These are phyloP conservation scores for Nemania abortiva DNA, from an alignment of 2,329 filamentous ascomycete species.

Conservation along the genomic window DNA sequence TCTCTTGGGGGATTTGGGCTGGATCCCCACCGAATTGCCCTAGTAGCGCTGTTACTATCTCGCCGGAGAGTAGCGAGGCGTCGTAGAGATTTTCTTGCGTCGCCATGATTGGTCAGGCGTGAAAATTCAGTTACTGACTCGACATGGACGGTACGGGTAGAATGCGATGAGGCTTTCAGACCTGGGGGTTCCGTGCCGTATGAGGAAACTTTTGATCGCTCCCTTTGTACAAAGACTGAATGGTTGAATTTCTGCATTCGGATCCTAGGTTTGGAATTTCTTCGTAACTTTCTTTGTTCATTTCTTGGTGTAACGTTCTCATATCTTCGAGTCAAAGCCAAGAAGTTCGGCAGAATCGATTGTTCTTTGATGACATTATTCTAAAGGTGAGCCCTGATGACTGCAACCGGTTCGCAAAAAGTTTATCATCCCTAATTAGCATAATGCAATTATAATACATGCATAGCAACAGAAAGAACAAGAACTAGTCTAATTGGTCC, in stretches of 20 bases:
- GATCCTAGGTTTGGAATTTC: neutral
- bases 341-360: neutral
- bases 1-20: neutral
- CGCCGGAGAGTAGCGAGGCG: neutral
- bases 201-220: slow-evolving; percentile 23
- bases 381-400: neutral
- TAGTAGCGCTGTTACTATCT: neutral
- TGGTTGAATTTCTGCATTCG: slow-evolving; percentile 26
- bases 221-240: slow-evolving; percentile 25
- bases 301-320: neutral
- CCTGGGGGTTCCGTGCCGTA: neutral
- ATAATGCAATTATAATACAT: no score
- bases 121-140: neutral
- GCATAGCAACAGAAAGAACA: no score
- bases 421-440: no score
- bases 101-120: slow-evolving; percentile 21
- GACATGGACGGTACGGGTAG: neutral
- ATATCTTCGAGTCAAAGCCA: neutral
- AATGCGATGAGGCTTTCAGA: neutral
- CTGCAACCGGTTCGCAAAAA: neutral
- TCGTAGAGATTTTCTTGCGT: neutral
- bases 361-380: neutral
- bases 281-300: slow-evolving; percentile 36
- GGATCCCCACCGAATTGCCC: neutral
- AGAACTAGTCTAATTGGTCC: no score